Evolutionary conservation across 129 eudicot species (phyloP), one percentile per base, ranked within the genome.

Genomic region (Flaveria robusta): DNA sequence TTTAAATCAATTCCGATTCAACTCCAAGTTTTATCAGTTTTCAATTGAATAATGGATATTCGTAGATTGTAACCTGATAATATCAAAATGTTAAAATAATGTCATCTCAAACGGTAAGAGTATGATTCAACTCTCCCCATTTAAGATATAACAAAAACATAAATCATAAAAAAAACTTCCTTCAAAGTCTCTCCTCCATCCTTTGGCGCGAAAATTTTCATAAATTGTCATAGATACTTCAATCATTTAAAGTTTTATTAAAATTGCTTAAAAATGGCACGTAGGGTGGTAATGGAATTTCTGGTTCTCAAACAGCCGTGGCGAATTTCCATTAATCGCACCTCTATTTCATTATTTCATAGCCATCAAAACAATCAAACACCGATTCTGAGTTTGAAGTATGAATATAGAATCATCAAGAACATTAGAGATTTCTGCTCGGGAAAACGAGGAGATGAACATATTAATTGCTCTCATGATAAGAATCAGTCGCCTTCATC

Each of bases 241-340:
- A 12, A 64, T 64, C n/a, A 49, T 65, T 49, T 39, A 46, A 0
- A 66, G 41, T 45, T 34, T 9, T 54, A 10, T 13, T 0, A n/a
- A 31, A 51, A 27, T 43, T 11, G 49, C 54, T 68, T 43, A 51
- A 65, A 79, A 62, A 90, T 90, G 96, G 92, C 87, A 74, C 89
- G 80, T 75, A 82, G 88, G 74, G 82, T 62, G 58, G 72, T 59
- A 5, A 65, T 84, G 4, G 75, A 86, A 74, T 82, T 86, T 39
- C 47, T 86, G 41, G 64, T 70, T 71, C 72, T 76, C 14, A 79
- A 80, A 19, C 87, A 82, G 16, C 79, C 80, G 49, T 85, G 90
- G 87, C 80, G 76, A 46, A 83, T 86, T 46, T 59, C 75, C 6
- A 74, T 77, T 24, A 70, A 72, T 78, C 34, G 60, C 42, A 74